Conservation (phyloP, 306 rosid species). For the Heteromeles arbutifolia region DNA sequence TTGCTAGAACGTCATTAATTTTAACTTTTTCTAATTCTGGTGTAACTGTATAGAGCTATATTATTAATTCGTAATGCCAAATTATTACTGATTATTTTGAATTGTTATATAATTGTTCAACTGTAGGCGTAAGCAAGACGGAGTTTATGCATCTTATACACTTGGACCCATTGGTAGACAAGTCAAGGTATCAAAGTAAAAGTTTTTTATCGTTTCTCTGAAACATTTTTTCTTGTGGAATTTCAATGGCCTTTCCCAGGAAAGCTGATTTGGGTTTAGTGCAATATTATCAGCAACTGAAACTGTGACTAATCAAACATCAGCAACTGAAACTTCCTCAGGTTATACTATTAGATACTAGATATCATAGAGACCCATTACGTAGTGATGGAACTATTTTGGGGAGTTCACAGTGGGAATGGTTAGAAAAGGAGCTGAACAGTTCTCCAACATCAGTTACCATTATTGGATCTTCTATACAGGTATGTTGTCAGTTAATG, state of each 20-base stretch:
- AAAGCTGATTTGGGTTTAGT: neutral
- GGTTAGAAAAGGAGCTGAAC: slow-evolving; percentile 68
- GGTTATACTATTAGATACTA: slow-evolving; percentile 59
- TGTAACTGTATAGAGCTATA: neutral
- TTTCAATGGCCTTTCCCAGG: neutral
- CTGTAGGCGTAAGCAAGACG: slow-evolving; percentile 71
- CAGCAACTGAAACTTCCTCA: slow-evolving; percentile 8
- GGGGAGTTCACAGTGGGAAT: slow-evolving; percentile 66
- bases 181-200: slow-evolving; percentile 45
- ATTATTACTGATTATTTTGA: neutral
- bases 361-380: slow-evolving; percentile 79
- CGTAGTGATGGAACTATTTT: slow-evolving; percentile 69
- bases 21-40: neutral
- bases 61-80: neutral
- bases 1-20: neutral
- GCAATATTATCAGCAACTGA: neutral
- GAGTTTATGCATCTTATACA: slow-evolving; percentile 64
- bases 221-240: neutral
- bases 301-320: neutral
- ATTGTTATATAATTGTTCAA: slow-evolving; percentile 9
- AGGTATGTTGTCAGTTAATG: slow-evolving; percentile 28
- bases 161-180: slow-evolving; percentile 66
- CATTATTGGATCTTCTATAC: slow-evolving; percentile 71
- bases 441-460: slow-evolving; percentile 59
- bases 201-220: slow-evolving; percentile 4